A percentile compares a stretch with the other conserved stretches of the same genome.
These are phyloP conservation scores for Gastrodia elata DNA, from an alignment of 106 monocot species.

Conservation along the genomic window DNA sequence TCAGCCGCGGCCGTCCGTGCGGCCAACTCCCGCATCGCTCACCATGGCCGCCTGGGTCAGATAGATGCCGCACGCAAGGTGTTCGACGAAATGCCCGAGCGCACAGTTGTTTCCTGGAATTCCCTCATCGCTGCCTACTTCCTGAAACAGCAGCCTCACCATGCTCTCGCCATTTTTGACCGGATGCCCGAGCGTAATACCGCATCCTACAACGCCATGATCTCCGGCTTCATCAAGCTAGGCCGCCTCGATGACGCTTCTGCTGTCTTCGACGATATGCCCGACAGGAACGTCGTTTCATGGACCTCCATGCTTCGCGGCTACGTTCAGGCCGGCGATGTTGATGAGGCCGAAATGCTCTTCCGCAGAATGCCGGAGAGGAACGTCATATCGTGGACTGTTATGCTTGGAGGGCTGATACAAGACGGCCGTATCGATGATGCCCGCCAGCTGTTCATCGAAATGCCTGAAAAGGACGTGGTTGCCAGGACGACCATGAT, in stretches of 20 bases:
- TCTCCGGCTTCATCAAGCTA: slow-evolving; percentile 23
- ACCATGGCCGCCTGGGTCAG: slow-evolving; percentile 25
- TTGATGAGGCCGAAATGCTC: slow-evolving; percentile 45
- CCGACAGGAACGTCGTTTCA: slow-evolving; percentile 52
- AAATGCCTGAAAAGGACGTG: slow-evolving; percentile 71
- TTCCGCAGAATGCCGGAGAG: slow-evolving; percentile 59
- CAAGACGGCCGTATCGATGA: slow-evolving; percentile 45
- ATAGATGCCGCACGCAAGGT: slow-evolving; percentile 25
- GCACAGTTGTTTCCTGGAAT: slow-evolving; percentile 41
- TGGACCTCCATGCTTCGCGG: slow-evolving; percentile 69
- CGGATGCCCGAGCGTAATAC: slow-evolving; percentile 26
- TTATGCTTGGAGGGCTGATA: slow-evolving; percentile 59
- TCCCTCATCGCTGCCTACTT: slow-evolving; percentile 49
- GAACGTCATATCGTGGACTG: slow-evolving; percentile 70
- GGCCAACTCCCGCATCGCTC: slow-evolving; percentile 34
- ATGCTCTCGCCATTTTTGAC: slow-evolving; percentile 21
- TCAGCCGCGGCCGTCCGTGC: slow-evolving; percentile 18
- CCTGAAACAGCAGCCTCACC: slow-evolving; percentile 9
- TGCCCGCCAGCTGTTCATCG: slow-evolving; percentile 38
- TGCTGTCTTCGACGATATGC: slow-evolving; percentile 40
- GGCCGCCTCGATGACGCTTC: slow-evolving; percentile 13
- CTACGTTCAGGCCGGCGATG: slow-evolving; percentile 17
- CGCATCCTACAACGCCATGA: slow-evolving; percentile 31
- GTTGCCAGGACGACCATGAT: slow-evolving; percentile 70
- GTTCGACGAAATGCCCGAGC: slow-evolving; percentile 32